These are phyloP conservation scores for Syzygium syzygioides DNA, from an alignment of 441 rosid species.

Conservation along the genomic window DNA sequence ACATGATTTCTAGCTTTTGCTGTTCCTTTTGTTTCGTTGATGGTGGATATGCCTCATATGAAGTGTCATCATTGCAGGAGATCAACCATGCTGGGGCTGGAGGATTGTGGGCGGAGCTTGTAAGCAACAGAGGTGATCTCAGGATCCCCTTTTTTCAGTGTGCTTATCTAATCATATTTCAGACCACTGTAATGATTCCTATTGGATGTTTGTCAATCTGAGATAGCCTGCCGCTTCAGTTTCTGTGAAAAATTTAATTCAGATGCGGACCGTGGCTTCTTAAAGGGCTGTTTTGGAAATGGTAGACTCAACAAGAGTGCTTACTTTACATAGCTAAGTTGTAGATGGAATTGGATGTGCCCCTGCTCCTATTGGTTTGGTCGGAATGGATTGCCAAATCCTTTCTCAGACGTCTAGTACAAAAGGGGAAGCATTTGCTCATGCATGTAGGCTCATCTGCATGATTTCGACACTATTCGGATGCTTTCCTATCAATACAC, in stretches of 20 bases:
- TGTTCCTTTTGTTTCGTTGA: background rate
- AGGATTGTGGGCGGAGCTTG: conserved; percentile 91
- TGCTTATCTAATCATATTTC: background rate
- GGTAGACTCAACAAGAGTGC: background rate
- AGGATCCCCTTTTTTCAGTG: background rate
- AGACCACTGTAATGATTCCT: background rate
- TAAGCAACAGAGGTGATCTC: conserved; percentile 68
- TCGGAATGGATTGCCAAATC: background rate
- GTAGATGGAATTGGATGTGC: background rate
- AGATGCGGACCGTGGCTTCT: background rate
- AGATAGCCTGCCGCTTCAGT: background rate
- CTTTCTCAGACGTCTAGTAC: background rate
- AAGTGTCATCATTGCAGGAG: conserved; percentile 45
- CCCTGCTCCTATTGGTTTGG: background rate
- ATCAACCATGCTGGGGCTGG: conserved; percentile 93
- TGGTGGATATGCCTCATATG: background rate
- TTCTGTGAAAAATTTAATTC: background rate
- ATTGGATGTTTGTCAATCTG: background rate
- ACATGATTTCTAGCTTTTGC: background rate
- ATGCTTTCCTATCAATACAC: background rate
- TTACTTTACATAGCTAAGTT: background rate
- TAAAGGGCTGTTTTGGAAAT: background rate
- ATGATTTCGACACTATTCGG: background rate
- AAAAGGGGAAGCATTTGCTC: background rate
- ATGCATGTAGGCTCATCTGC: background rate